Percentiles rank a stretch among this genome's conserved stretches.
Evolutionary conservation across 805 yeast genomes (phyloP).

Genomic region (Yamadazyma ubonensis): DNA sequence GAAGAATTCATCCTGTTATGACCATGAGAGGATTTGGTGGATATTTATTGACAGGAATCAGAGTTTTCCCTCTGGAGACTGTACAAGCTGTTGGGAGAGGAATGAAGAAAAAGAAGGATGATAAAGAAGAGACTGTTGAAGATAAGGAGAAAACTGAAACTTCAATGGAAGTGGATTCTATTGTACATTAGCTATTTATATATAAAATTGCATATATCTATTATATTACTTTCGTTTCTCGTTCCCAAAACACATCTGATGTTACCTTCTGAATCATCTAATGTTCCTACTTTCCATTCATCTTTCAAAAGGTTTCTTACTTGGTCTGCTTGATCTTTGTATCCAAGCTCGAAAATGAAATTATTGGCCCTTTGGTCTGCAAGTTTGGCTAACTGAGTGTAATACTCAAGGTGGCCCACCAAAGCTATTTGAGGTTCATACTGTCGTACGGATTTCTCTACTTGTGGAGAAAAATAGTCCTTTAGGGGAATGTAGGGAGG

Average conservation of each 20-base stretch:
- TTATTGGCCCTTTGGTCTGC: conserved; percentile 46
- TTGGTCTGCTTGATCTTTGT: conserved; percentile 50
- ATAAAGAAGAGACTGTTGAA: neutral
- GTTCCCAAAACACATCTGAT: conserved; percentile 68
- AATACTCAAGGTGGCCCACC: conserved; percentile 76
- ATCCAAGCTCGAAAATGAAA: conserved; percentile 79
- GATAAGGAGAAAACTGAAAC: neutral
- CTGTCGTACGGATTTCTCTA: conserved; percentile 61
- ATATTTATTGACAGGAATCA: conserved; percentile 70
- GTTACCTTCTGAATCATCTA: conserved; percentile 50
- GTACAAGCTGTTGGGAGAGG: conserved; percentile 72
- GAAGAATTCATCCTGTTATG: conserved; percentile 93
- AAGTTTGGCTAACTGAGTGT: conserved; percentile 52
- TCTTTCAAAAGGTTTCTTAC: conserved; percentile 25
- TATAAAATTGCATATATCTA: conserved; percentile 4
- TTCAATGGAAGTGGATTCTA: neutral
- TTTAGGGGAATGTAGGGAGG: conserved; percentile 79
- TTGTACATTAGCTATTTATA: neutral
- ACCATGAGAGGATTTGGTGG: conserved; percentile 94
- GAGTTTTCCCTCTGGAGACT: conserved; percentile 67
- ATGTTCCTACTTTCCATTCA: conserved; percentile 51
- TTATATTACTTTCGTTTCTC: conserved; percentile 14
- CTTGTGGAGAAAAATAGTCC: conserved; percentile 47
- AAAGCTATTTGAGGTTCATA: conserved; percentile 81
- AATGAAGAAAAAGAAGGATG: conserved; percentile 4